These are phyloP conservation scores for Phaeomoniella chlamydospora DNA, from an alignment of 2,329 filamentous ascomycete genomes.

Conservation along the genomic window DNA sequence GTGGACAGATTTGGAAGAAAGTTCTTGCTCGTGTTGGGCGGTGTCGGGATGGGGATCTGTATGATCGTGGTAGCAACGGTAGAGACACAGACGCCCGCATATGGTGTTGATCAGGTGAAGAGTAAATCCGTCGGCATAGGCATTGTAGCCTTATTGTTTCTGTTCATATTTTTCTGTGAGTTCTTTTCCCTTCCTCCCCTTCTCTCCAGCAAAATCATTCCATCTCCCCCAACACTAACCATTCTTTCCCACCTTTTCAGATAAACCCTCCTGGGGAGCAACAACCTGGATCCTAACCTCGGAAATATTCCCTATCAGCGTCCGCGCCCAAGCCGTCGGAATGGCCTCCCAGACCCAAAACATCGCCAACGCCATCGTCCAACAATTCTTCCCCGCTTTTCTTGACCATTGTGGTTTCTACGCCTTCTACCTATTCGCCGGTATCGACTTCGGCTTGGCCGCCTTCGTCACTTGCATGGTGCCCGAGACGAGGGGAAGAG, in stretches of 20 bases:
- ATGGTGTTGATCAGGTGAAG: constrained; percentile 36
- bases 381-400: constrained; percentile 58
- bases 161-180: constrained; percentile 46
- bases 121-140: constrained; percentile 46
- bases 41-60: constrained; percentile 52
- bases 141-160: constrained; percentile 54
- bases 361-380: constrained; percentile 52
- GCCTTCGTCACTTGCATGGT: constrained; percentile 36
- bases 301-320: constrained; percentile 57
- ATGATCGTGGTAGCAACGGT: constrained; percentile 52
- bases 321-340: constrained; percentile 55
- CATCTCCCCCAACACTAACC: constrained; percentile 13
- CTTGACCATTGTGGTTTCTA: constrained; percentile 43
- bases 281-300: constrained; percentile 60
- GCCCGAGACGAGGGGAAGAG: constrained; percentile 34
- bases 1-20: constrained; percentile 58
- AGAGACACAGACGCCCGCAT: constrained; percentile 43
- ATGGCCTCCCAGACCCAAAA: constrained; percentile 50
- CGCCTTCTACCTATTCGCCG: constrained; percentile 41
- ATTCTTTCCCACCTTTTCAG: constrained; percentile 13
- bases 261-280: constrained; percentile 57
- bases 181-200: constrained; percentile 20
- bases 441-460: constrained; percentile 34
- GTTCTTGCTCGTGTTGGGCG: constrained; percentile 55
- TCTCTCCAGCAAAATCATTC: constrained; percentile 3